Conservation (phyloP, 768 basidiomycete genomes). For the Lyophyllum decastes region DNA sequence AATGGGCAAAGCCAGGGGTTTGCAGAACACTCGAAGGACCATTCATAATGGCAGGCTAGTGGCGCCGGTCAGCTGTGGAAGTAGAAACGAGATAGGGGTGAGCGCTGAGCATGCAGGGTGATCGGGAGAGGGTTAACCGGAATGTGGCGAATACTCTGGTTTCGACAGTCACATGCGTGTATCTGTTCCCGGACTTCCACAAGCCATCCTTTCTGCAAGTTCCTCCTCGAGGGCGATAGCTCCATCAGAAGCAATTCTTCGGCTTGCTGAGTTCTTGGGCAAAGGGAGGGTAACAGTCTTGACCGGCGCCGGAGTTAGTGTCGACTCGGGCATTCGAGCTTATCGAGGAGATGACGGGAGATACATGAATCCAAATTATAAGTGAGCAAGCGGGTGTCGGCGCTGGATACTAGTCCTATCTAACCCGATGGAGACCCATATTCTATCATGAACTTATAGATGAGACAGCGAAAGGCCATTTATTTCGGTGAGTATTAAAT, state of each 20-base stretch:
- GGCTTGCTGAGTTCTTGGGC: slow-evolving; percentile 64
- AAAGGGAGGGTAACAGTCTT: slow-evolving; percentile 73
- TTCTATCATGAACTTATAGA: slow-evolving; percentile 86
- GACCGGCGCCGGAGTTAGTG: slow-evolving; percentile 93
- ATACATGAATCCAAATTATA: slow-evolving; percentile 90
- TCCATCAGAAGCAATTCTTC: slow-evolving; percentile 54
- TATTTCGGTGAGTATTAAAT: slow-evolving; percentile 58
- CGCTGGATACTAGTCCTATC: slow-evolving; percentile 2
- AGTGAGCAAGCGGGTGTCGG: slow-evolving; percentile 44
- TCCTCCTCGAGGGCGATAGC: slow-evolving; percentile 39
- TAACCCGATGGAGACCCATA: slow-evolving; percentile 49
- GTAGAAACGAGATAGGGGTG: neutral
- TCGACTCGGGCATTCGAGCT: slow-evolving; percentile 95
- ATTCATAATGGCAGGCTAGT: slow-evolving; percentile 27
- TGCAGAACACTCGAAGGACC: slow-evolving; percentile 51
- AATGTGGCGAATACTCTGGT: slow-evolving; percentile 16
- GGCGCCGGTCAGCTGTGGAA: slow-evolving; percentile 1
- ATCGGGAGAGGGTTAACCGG: slow-evolving; percentile 15
- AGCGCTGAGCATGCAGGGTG: slow-evolving; percentile 6
- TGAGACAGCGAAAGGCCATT: slow-evolving; percentile 61
- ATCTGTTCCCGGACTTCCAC: slow-evolving; percentile 77
- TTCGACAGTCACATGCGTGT: slow-evolving; percentile 67
- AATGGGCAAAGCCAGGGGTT: slow-evolving; percentile 86
- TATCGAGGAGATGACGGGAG: slow-evolving; percentile 86
- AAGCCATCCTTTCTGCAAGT: slow-evolving; percentile 49